phyloP scores from a whole-genome alignment of 2,329 filamentous ascomycete genomes.

The Aspergillus fischeri region DNA sequence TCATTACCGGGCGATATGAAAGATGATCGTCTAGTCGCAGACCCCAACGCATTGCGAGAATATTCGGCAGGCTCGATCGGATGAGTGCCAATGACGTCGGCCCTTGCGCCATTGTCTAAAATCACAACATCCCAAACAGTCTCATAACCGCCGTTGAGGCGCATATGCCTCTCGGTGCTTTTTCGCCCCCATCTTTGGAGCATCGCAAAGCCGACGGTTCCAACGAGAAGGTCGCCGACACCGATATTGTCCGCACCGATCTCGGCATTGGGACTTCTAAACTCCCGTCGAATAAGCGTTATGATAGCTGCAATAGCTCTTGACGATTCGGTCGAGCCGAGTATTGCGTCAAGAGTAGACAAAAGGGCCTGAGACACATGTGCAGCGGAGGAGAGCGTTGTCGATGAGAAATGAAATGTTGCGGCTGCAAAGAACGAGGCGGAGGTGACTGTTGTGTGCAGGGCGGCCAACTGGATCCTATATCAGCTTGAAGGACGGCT shows the following conservation, averaged over 20 bases:
- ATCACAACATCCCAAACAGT: conserved; percentile 48
- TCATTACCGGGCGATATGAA: conserved; percentile 37
- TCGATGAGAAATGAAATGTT: conserved; percentile 44
- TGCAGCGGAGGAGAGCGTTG: conserved; percentile 40
- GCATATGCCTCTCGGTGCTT: conserved; percentile 40
- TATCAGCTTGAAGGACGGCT: conserved; percentile 6
- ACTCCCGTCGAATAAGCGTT: conserved; percentile 44
- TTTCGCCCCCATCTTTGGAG: conserved; percentile 45
- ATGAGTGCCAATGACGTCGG: conserved; percentile 44
- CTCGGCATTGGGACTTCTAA: conserved; percentile 33
- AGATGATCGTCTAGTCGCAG: conserved; percentile 51
- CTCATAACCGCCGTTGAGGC: conserved; percentile 40
- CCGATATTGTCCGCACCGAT: conserved; percentile 35
- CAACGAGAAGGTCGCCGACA: conserved; percentile 42
- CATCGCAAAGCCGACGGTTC: conserved; percentile 43
- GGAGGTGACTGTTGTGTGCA: conserved; percentile 44
- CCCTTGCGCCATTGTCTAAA: conserved; percentile 43
- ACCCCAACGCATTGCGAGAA: conserved; percentile 44
- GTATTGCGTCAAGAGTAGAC: conserved; percentile 43
- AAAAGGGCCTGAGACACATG: conserved; percentile 43
- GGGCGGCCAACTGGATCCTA: conserved; percentile 34
- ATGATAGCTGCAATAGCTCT: conserved; percentile 47
- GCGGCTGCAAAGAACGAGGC: conserved; percentile 46
- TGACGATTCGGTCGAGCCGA: conserved; percentile 47
- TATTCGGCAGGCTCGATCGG: conserved; percentile 27